Evolutionary conservation across 2,329 filamentous ascomycete species (phyloP).

Genomic region (Thelonectria rubi): DNA sequence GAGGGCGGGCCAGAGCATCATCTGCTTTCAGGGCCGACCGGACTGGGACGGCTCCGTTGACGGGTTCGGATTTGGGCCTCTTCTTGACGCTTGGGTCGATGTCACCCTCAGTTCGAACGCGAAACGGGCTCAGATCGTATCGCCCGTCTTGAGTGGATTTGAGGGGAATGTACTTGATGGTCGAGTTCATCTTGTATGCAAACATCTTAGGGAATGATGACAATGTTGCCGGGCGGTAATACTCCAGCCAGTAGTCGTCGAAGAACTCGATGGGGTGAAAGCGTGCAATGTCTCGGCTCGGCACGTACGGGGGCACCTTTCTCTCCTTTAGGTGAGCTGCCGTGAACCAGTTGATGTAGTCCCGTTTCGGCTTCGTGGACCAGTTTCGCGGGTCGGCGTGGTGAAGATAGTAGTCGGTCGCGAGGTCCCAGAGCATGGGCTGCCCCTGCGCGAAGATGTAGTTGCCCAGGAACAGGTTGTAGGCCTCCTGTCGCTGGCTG

Average conservation of each 20-base stretch:
- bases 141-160: conserved; percentile 76
- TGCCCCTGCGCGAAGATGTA: conserved; percentile 89
- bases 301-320: conserved; percentile 59
- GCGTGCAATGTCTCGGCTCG: conserved; percentile 48
- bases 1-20: conserved; percentile 50
- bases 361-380: conserved; percentile 67
- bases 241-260: conserved; percentile 98
- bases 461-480: conserved; percentile 96
- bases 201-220: conserved; percentile 95
- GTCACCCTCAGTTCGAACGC: conserved; percentile 73
- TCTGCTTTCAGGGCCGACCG: conserved; percentile 46
- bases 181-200: conserved; percentile 90
- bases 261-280: conserved; percentile 67
- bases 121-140: conserved; percentile 89
- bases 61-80: conserved; percentile 72
- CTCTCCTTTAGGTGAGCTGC: conserved; percentile 74
- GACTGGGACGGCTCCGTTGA: conserved; percentile 64
- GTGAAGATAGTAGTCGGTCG: conserved; percentile 95
- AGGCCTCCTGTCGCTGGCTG: conserved; percentile 96
- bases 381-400: conserved; percentile 83
- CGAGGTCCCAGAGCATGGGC: conserved; percentile 96
- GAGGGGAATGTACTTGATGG: conserved; percentile 82
- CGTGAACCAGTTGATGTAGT: conserved; percentile 92
- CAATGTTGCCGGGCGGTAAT: conserved; percentile 87
- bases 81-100: conserved; percentile 69